Evolutionary conservation across 2,329 filamentous ascomycete species (phyloP), one percentile per base, ranked within the genome.

Genomic region (Calonectria pseudoreteaudii): DNA sequence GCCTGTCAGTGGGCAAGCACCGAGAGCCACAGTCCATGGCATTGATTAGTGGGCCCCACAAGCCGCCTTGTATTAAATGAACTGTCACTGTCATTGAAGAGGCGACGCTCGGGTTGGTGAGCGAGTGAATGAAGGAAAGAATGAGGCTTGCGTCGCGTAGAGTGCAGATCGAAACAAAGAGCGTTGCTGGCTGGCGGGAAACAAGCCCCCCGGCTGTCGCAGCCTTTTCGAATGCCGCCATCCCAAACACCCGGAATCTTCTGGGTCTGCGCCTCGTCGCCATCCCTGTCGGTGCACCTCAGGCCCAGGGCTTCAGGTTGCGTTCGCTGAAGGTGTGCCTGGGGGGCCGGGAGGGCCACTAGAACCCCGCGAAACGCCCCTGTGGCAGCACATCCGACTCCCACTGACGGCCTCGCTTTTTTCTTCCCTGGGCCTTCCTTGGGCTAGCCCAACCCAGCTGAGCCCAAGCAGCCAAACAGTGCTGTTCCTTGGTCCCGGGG

Each of bases 331-430:
- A 36, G 38, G 34, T 28, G 20, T 34, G 18, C 38, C 56, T n/a
- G 52, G 56, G 38, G 34, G 56, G 16, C 36, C 56, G 56, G 62
- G 58, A 47, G 66, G 76, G 77, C 82, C 82, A 83, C 79, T 83
- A 79, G 74, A 77, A 82, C 79, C 77, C 80, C 80, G 73, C 77
- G 76, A 76, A 79, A 64, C 47, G 68, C 74, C 81, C 80, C 76
- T 83, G 80, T 83, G 82, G 78, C 60, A 76, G 73, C 66, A 26
- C n/a, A 73, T 69, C 68, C 74, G 68, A 71, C 78, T 79, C 68
- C 75, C 75, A 76, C 69, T 75, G 74, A 73, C 50, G 71, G 67
- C 60, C 52, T 44, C 56, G 56, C 50, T 62, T 38, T 44, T 58
- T 16, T 11, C 38, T 28, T 31, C 26, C 50, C 14, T 20, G 50